Base-by-base conservation (phyloP, 371 early-diverging fungal genomes). In the Mucor plumbeus region DNA sequence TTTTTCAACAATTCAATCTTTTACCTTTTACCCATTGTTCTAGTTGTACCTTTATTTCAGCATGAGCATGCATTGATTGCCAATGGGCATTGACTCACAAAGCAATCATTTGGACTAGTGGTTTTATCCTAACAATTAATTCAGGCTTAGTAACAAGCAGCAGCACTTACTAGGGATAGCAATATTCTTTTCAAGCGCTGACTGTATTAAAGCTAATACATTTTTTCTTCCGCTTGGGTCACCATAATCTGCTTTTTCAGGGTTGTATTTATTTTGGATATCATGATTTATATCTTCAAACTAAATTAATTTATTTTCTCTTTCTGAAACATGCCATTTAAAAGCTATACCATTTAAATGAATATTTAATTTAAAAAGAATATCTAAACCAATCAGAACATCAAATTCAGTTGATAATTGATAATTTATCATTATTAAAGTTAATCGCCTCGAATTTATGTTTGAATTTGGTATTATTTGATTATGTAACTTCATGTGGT, bases 201-300 rank as follows among this genome's bases (percentile, higher is more conserved):
- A 5, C 36, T 64, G 47, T 21, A 64, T 47, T 0, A 9, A 0
- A 7, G 11, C 15, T 55, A 64, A 55, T 1, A 58, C 17, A 0
- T 34, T 9, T 19, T 44, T 4, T 47, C 59, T 11, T 17, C 58
- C 36, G 2, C 10, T 19, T 14, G 17, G 44, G 1, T n/a, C 14
- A 1, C 65, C 59, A 64, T 36, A 64, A 36, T 57, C 36, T 13
- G 65, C 41, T 36, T 64, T 36, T 17, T 64, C 48, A 35, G 65
- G 65, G 13, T 64, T 34, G 11, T 35, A 26, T 26, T 38, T 26
- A 7, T 64, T 47, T 35, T 57, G 13, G 6, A 14, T 44, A 58
- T 64, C 65, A 58, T 26, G 55, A 38, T 47, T 64, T 15, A 64
- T 19, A 35, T 57, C 54, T 57, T 64, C 33, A 43, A 64, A 64